A percentile compares a stretch with the other conserved stretches of the same genome.
These are phyloP conservation scores for Xylariaceae sp. DNA, from an alignment of 2,329 filamentous ascomycete species.

Conservation along the genomic window DNA sequence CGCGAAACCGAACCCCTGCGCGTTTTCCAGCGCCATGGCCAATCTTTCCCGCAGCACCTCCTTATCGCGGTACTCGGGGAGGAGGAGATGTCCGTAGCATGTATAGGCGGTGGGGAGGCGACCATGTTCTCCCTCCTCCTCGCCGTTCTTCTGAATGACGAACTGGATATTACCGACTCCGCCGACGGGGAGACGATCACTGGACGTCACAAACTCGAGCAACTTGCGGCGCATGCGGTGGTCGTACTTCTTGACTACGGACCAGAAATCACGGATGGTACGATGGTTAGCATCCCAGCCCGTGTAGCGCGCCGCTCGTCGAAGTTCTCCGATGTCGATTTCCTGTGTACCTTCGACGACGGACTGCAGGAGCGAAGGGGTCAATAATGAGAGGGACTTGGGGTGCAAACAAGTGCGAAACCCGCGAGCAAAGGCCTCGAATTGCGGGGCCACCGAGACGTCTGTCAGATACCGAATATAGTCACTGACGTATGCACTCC, in stretches of 20 bases:
- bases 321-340: slow-evolving; percentile 72
- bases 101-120: slow-evolving; percentile 83
- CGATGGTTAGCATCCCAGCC: slow-evolving; percentile 69
- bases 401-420: slow-evolving; percentile 71
- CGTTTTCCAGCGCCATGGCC: slow-evolving; percentile 81
- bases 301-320: slow-evolving; percentile 70
- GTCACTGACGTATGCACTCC: slow-evolving; percentile 72
- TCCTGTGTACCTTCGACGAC: slow-evolving; percentile 79
- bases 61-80: slow-evolving; percentile 75
- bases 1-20: slow-evolving; percentile 82
- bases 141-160: slow-evolving; percentile 72
- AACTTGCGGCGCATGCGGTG: slow-evolving; percentile 68
- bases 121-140: slow-evolving; percentile 50
- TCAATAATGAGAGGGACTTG: slow-evolving; percentile 69
- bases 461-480: slow-evolving; percentile 82
- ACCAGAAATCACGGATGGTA: slow-evolving; percentile 79
- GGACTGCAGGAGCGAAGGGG: slow-evolving; percentile 64
- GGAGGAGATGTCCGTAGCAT: slow-evolving; percentile 81
- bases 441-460: slow-evolving; percentile 72
- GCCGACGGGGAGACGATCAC: slow-evolving; percentile 82
- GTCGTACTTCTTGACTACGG: slow-evolving; percentile 64
- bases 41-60: slow-evolving; percentile 71
- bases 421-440: slow-evolving; percentile 73
- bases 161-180: slow-evolving; percentile 81
- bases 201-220: slow-evolving; percentile 92